phyloP scores from a whole-genome alignment of 1,284 basidiomycete species.

The Naganishia cerealis region DNA sequence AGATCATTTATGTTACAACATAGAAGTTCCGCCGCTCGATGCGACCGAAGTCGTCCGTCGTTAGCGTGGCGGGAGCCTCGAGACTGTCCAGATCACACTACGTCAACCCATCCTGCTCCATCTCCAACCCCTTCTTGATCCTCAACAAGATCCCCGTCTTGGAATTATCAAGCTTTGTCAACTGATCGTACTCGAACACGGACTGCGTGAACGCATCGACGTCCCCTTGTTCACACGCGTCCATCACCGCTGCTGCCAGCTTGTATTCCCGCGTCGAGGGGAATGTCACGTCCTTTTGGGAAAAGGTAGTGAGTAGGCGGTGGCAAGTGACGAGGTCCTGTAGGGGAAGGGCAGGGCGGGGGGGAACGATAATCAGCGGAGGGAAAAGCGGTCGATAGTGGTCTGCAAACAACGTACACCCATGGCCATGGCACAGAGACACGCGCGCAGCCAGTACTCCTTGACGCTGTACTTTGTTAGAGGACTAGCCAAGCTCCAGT shows the following conservation, averaged over 20 bases:
- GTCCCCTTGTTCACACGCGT: conserved; percentile 78
- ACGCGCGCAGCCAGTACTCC: conserved; percentile 90
- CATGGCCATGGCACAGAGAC: conserved; percentile 86
- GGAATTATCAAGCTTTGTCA: conserved; percentile 89
- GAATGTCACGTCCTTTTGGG: conserved; percentile 73
- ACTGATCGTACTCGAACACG: conserved; percentile 80
- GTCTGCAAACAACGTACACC: conserved; percentile 60
- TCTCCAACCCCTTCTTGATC: conserved; percentile 77
- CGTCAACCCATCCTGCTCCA: conserved; percentile 58
- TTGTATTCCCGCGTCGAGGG: conserved; percentile 83
- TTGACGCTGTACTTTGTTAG: conserved; percentile 98
- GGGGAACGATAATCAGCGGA: conserved; percentile 6
- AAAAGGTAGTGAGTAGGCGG: conserved; percentile 73
- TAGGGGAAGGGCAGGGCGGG: conserved; percentile 8
- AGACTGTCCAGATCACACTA: conserved; percentile 36
- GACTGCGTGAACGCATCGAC: conserved; percentile 67
- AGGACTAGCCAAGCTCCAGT: conserved; percentile 75
- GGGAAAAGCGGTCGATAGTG: conserved; percentile 6
- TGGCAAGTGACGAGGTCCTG: conserved; percentile 83
- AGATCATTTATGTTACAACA: too few relatives aligned
- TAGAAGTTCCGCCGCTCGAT: too few relatives aligned
- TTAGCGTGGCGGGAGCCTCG: too few relatives aligned
- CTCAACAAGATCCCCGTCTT: conserved; percentile 84
- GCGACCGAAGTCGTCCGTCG: too few relatives aligned
- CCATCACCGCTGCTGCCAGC: conserved; percentile 73